Evolutionary conservation across 306 rosid species (phyloP).

Genomic region (Ormosia semicastrata): DNA sequence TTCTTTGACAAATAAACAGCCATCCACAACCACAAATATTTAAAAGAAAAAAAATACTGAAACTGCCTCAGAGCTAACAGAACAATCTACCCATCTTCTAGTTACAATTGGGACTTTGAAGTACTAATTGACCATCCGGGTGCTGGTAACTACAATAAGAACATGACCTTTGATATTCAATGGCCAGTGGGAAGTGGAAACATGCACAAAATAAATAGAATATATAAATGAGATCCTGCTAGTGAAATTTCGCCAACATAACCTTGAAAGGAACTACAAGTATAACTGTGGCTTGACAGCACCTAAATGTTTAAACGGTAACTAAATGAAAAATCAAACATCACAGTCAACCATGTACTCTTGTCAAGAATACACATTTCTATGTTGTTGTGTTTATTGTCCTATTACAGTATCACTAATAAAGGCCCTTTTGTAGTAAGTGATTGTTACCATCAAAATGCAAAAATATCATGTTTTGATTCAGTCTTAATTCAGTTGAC

Average conservation of each 20-base stretch:
- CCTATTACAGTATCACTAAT: slow-evolving; percentile 83
- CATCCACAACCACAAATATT: neutral
- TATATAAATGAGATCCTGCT: neutral
- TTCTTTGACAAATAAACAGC: slow-evolving; percentile 15
- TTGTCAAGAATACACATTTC: slow-evolving; percentile 97
- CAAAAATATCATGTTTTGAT: neutral
- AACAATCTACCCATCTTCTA: slow-evolving; percentile 84
- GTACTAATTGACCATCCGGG: slow-evolving; percentile 77
- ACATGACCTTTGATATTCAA: slow-evolving; percentile 14
- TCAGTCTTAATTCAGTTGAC: slow-evolving; percentile 6
- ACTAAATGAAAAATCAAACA: slow-evolving; percentile 88
- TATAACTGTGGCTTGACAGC: slow-evolving; percentile 78
- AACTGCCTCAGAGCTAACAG: slow-evolving; percentile 82
- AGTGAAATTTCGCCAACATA: slow-evolving; percentile 22
- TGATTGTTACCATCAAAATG: slow-evolving; percentile 34
- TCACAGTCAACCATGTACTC: slow-evolving; percentile 90
- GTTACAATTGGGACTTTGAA: slow-evolving; percentile 85
- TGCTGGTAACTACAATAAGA: slow-evolving; percentile 70
- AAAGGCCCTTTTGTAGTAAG: slow-evolving; percentile 77
- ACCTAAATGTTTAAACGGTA: slow-evolving; percentile 74
- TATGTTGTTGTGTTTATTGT: slow-evolving; percentile 88
- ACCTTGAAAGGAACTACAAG: slow-evolving; percentile 93
- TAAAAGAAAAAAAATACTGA: slow-evolving; percentile 17
- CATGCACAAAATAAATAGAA: neutral
- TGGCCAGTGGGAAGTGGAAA: neutral